Conservation (phyloP, 257 asterid species). For the Asclepias syriaca region DNA sequence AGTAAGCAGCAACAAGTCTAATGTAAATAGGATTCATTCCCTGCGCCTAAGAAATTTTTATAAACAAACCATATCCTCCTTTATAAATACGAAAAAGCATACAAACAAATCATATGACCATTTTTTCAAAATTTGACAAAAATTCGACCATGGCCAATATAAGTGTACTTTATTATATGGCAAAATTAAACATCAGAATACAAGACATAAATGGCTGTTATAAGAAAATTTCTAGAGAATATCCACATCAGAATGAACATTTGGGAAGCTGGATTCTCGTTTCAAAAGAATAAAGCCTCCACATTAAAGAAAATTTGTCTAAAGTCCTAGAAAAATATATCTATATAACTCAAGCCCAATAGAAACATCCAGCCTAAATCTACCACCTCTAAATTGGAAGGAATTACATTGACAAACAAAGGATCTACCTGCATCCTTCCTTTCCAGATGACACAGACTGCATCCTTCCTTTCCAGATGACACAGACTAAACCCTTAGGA, state of each 20-base stretch:
- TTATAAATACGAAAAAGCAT: no score
- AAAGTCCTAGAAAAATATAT: conserved; percentile 1
- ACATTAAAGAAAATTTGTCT: background rate
- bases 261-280: no score
- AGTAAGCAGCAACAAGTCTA: no score
- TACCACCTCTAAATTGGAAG: conserved; percentile 6
- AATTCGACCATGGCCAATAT: background rate
- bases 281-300: background rate
- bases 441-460: background rate
- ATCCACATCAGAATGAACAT: background rate
- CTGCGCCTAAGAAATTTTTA: no score
- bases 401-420: background rate
- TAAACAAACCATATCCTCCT: no score
- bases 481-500: background rate
- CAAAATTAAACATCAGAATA: background rate
- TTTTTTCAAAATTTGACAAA: background rate
- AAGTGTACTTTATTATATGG: background rate
- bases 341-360: conserved; percentile 1
- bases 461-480: conserved; percentile 1
- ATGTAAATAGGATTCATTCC: no score
- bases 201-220: background rate
- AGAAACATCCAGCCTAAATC: conserved; percentile 6
- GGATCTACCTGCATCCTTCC: conserved; percentile 2
- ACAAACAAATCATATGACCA: no score
- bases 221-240: background rate